Evolutionary conservation across 305 asterid genomes (phyloP), one percentile per base, ranked within the genome.

Genomic region (Rubia balearica): DNA sequence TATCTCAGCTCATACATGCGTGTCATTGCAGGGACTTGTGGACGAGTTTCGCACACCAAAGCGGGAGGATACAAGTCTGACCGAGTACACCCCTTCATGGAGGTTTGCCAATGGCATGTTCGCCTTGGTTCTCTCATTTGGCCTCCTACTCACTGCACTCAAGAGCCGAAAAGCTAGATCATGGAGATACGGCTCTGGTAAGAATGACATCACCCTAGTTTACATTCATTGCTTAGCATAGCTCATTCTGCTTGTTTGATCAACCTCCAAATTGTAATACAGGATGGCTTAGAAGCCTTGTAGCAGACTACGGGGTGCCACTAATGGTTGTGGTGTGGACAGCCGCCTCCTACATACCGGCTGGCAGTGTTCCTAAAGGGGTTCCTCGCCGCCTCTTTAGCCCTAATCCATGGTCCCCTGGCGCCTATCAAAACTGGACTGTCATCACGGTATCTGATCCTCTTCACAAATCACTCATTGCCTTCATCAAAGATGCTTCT

Each of bases 321-420:
- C 61, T 93, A 70, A 93, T 93, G 98, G 97, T 93, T 64, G 71
- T 93, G 72, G 86, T 83, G 14, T 93, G 97, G 97, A 90, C 98
- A 53, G 96, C 86, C 4, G 75, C 88, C 57, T 90, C 97, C 4
- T 93, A 90, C 46, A 83, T 85, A 71, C 97, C 98, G 33, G 33
- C 90, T 69, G 75, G 72, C 69, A 89, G 80, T 76, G 96, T 93
- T 9, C 98, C 98, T 3, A 63, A 83, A 67, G 96, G 98, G 71
- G 85, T 93, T 65, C 98, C 98, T 13, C 79, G 97, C 51, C 95
- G 98, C 17, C 96, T 93, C 72, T 73, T 80, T 43, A 93, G 98
- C 88, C 98, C 98, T 10, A 89, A 93, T 72, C 98, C 98, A 12
- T 93, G 98, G 98, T 82, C 97, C 8, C 92, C 92, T 11, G 96